Evolutionary conservation across 2,329 filamentous ascomycete genomes (phyloP), one percentile per base, ranked within the genome.

Genomic region (Xylaria arbuscula): DNA sequence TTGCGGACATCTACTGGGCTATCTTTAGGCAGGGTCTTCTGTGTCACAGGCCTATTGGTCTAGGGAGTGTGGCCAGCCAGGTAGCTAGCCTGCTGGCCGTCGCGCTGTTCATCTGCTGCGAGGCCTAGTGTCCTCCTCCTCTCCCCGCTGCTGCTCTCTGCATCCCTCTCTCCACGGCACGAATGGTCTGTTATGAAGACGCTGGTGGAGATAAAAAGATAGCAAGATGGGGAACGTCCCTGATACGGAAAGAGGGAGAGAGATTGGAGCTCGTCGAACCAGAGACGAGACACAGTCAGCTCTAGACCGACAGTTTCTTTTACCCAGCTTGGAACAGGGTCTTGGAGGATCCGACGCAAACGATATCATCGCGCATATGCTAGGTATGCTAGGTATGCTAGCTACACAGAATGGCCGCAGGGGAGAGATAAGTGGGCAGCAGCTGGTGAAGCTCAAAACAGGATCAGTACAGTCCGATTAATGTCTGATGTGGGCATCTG

Each of bases 291-390:
- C 64, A 64, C 68, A 67, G 68, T 67, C 68, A 67, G 68, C 60
- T 70, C 61, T 36, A 70, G 64, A 64, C 61, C 68, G 64, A 64
- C 64, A 62, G 50, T 70, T 64, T 42, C 57, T 58, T 58, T 58
- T 70, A 48, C 68, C 67, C 36, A 58, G 55, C 59, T 64, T 56
- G 60, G 64, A 58, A 67, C 47, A 67, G 60, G 60, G 57, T 67
- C 64, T 62, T 62, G 40, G 64, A 64, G 61, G 60, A 67, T 70
- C 68, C 57, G 60, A 67, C 38, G 67, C 64, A 48, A 55, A 57
- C 67, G 60, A 67, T 70, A 67, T 70, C 64, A 70, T 70, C 64
- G 67, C 67, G 68, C 64, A 70, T 70, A 48, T 28, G 28, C 28
- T 28, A 28, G 28, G 28, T 28, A 28, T 28, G 28, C n/a, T 62